Evolutionary conservation across 2,329 filamentous ascomycete species (phyloP), one percentile per base, ranked within the genome.

Genomic region (Trichoderma endophyticum): DNA sequence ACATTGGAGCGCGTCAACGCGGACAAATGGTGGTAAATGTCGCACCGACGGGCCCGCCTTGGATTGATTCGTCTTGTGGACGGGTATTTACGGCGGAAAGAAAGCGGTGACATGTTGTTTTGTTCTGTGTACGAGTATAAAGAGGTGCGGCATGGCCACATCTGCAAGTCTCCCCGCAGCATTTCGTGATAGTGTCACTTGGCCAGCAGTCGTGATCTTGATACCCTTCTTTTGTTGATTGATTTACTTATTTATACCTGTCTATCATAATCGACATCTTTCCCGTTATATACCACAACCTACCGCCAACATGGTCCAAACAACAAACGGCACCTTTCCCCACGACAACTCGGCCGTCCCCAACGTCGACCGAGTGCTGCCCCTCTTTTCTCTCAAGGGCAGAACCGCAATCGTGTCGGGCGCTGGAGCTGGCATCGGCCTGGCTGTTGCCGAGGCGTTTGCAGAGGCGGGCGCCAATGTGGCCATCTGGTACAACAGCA

Each of bases 381-480:
- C 88, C 39, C 86, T 92, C 72, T 92, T 93, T 82, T 92, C 90
- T 6, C 84, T 93, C 66, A 90, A 90, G 77, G 90, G 90, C 57
- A 88, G 89, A 76, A 93, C 91, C 2, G 91, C 90, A 36, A 91
- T 93, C 74, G 87, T 93, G 56, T 88, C 90, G 2, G 91, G 91
- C 54, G 89, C 89, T 14, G 90, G 86, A 24, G 87, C 87, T 30
- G 91, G 91, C 39, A 92, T 93, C 75, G 91, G 91, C 56, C 83
- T 92, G 30, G 85, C 86, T 6, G 86, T 92, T 32, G 91, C 90
- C 15, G 83, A 91, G 39, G 90, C 84, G 1, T 84, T 90, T 36
- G 91, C 91, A 18, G 91, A 93, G 78, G 89, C 90, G 18, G 91
- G 91, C 63, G 90, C 90, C 72, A 91, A 93, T 75, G 89, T 93